Evolutionary conservation across 306 rosid genomes (phyloP), one percentile per base, ranked within the genome.

Genomic region (Calophaca sinica): DNA sequence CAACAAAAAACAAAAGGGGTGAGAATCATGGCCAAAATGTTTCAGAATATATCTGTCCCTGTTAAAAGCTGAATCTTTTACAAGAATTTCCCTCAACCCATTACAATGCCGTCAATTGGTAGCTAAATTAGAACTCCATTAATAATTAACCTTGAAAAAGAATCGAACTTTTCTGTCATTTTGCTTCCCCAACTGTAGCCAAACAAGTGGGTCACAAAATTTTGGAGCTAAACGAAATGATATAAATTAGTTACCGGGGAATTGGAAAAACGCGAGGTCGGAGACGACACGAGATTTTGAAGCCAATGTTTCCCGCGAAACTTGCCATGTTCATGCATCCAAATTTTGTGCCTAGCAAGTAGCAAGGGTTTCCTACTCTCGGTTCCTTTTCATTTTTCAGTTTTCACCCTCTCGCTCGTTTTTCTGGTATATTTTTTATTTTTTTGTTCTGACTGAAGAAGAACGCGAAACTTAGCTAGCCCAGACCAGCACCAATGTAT

Each of bases 211-310:
- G 74, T 20, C 53, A 38, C 46, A 35, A 77, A 68, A 58, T 7
- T 35, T 63, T 42, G 39, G 26, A 53, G 60, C 50, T 3, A 28
- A 68, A 59, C 2, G 33, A 29, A 68, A 59, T 2, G 10, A 41
- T 58, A 68, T 53, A 53, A 62, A 42, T 35, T 73, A 74, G 78
- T 86, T 58, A 89, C 96, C 89, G 79, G n/a, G 86, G 68, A 80
- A 75, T 65, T 29, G 73, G 46, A 36, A 80, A 79, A 64, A 77
- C 39, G 7, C 84, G 85, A 59, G 33, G 70, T 7, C 62, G 87
- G 64, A 86, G 70, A 6, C 83, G 89, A 38, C 58, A 60, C 52
- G 87, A 81, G 73, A 86, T 29, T 75, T 77, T 90, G 86, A 80
- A 66, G 74, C 61, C 68, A 51, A 87, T 9, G 13, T 67, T 83